A percentile compares a stretch with the other conserved stretches of the same genome.
These are phyloP conservation scores for Alloteropsis angusta DNA, from an alignment of 202 grass and related monocot genomes.

Conservation along the genomic window DNA sequence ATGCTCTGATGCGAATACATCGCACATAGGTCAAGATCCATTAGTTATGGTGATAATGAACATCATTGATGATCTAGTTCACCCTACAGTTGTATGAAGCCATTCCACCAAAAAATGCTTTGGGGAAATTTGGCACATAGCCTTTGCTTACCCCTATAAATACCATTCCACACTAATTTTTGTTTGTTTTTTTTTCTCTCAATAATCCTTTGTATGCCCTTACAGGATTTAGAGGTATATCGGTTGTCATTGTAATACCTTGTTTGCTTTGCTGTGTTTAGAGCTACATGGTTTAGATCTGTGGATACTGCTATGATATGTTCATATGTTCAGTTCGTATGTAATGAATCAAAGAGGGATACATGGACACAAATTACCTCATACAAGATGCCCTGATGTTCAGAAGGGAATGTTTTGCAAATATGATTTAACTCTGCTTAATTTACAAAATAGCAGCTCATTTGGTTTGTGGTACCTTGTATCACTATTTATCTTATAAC, in stretches of 20 bases:
- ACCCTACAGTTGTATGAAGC: conserved; percentile 28
- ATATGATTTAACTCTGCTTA: neutral
- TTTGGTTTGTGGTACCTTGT: neutral
- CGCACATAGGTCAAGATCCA: conserved; percentile 11
- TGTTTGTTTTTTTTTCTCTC: conserved; percentile 7
- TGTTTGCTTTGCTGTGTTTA: conserved; percentile 16
- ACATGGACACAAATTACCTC: neutral
- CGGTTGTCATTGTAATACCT: neutral
- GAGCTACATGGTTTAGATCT: neutral
- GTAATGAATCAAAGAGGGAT: neutral
- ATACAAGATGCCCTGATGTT: neutral
- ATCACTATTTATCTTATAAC: neutral
- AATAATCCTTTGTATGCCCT: conserved; percentile 49
- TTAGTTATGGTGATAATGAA: conserved; percentile 28
- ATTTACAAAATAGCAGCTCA: neutral
- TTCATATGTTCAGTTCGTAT: neutral
- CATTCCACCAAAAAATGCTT: conserved; percentile 17
- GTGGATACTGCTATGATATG: neutral
- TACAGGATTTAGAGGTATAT: conserved; percentile 35
- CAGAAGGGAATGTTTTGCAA: neutral
- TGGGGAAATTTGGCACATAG: conserved; percentile 10
- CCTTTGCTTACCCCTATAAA: conserved; percentile 26
- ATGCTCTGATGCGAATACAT: conserved; percentile 17
- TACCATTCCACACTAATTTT: conserved; percentile 25
- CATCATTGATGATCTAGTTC: conserved; percentile 32